Evolutionary conservation across 331 rosid species (phyloP), one percentile per base, ranked within the genome.

Genomic region (Spiraea crenata): DNA sequence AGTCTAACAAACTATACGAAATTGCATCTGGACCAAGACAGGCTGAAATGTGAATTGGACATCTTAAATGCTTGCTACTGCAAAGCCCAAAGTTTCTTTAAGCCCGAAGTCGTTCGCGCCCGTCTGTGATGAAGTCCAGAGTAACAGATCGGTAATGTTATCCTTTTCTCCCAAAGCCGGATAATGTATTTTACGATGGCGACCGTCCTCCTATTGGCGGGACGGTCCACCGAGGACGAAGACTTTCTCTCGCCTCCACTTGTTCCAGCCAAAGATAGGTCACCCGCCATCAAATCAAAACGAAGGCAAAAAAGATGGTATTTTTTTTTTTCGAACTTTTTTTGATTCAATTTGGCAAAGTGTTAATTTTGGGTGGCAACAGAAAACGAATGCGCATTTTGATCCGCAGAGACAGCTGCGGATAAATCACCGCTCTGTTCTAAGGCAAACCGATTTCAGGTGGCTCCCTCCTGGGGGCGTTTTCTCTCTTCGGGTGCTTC

Each of bases 201-300:
- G 41, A 40, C 31, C 67, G 67, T n/a, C 7, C 58, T 25, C 13
- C 1, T 49, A 10, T 45, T 10, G 3, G 4, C 9, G 57, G 31
- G 17, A 7, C 2, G 17, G 55, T 25, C 31, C 31, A 25, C 31
- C 31, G 31, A n/a, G n/a, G n/a, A n/a, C n/a, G 31, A 25, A 2
- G 31, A 25, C 31, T 44, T 57, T 70, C 54, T 37, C 72, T 52
- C 73, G 10, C 72, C 63, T 54, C 72, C 49, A 52, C 62, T 19
- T 39, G 10, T 14, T 60, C 47, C 65, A 16, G 35, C 48, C 73
- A 8, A 52, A 56, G 41, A 2, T 9, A 41, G 65, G 42, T 9
- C 37, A 62, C 50, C 50, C 35, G 50, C 50, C 67, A 41, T 13
- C 9, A 39, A 8, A 58, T 25, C 31, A 58, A 9, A 3, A 44